phyloP scores from a whole-genome alignment of 140 eudicot species.

The Flaveria floridana region DNA sequence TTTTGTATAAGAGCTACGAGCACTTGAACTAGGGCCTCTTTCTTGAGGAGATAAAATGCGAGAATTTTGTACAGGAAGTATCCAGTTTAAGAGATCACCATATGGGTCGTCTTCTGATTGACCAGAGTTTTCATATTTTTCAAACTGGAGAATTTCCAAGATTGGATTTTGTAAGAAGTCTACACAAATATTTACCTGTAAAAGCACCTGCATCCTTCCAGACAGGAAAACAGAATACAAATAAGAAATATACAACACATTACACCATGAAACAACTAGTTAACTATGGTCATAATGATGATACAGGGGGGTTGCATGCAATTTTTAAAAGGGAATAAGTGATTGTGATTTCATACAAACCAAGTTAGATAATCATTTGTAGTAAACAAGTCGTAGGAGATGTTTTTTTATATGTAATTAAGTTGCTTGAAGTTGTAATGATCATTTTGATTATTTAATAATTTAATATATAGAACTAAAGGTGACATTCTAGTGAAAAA shows the following conservation, averaged over 20 bases:
- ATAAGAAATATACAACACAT: constrained; percentile 36
- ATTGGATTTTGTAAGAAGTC: constrained; percentile 61
- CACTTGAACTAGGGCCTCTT: constrained; percentile 38
- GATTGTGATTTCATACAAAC: too few relatives aligned
- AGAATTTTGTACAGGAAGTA: constrained; percentile 79
- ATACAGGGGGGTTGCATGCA: too few relatives aligned
- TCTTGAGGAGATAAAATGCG: constrained; percentile 60
- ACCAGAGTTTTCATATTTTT: constrained; percentile 43
- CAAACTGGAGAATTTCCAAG: constrained; percentile 85
- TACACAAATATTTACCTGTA: constrained; percentile 71
- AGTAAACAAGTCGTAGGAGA: too few relatives aligned
- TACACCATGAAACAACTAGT: constrained; percentile 7
- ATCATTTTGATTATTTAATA: too few relatives aligned
- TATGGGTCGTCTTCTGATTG: constrained; percentile 60
- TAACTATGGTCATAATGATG: neutral
- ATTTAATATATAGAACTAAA: too few relatives aligned
- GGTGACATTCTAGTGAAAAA: too few relatives aligned
- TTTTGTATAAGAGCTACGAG: constrained; percentile 58
- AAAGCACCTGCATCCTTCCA: constrained; percentile 99
- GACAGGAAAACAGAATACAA: constrained; percentile 54
- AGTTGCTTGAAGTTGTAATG: too few relatives aligned
- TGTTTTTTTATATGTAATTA: too few relatives aligned
- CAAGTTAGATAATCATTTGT: too few relatives aligned
- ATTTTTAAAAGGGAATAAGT: too few relatives aligned
- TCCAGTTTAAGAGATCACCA: constrained; percentile 79